A percentile compares a stretch with the other conserved stretches of the same genome.
Conservation (phyloP, 208 protist genomes). For the Crithidia sp. region DNA sequence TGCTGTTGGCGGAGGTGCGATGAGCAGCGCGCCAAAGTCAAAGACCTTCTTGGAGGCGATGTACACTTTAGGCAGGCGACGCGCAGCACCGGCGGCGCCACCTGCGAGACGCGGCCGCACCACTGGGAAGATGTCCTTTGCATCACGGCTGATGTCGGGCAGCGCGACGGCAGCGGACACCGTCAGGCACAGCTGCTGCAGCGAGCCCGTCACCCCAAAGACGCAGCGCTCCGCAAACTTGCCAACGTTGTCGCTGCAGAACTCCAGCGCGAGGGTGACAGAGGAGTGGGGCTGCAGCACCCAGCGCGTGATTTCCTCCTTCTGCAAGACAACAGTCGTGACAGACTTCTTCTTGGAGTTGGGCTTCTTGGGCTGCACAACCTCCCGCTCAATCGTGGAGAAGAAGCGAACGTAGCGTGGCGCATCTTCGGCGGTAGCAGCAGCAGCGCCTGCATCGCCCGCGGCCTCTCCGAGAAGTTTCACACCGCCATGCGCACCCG, state of each 20-base stretch:
- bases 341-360: conserved; percentile 33
- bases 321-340: conserved; percentile 27
- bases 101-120: conserved; percentile 39
- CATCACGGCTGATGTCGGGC: conserved; percentile 89
- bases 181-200: conserved; percentile 63
- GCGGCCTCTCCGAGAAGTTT: too few relatives aligned
- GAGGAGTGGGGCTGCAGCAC: conserved; percentile 70
- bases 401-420: conserved; percentile 75
- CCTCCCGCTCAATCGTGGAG: conserved; percentile 68
- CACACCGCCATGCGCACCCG: too few relatives aligned
- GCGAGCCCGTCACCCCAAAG: conserved; percentile 86
- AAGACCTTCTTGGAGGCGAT: conserved; percentile 74
- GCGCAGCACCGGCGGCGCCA: background rate
- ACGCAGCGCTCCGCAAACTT: conserved; percentile 38
- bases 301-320: conserved; percentile 87
- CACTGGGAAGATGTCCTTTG: conserved; percentile 83
- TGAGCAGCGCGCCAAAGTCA: conserved; percentile 96
- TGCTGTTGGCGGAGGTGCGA: conserved; percentile 41
- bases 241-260: conserved; percentile 71
- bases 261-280: conserved; percentile 76
- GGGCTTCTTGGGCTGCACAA: conserved; percentile 48
- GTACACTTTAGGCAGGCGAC: conserved; percentile 65
- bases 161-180: conserved; percentile 59
- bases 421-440: background rate
- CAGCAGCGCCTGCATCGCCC: background rate